Evolutionary conservation across 257 asterid species (phyloP).

Genomic region (Rehmannia glutinosa): DNA sequence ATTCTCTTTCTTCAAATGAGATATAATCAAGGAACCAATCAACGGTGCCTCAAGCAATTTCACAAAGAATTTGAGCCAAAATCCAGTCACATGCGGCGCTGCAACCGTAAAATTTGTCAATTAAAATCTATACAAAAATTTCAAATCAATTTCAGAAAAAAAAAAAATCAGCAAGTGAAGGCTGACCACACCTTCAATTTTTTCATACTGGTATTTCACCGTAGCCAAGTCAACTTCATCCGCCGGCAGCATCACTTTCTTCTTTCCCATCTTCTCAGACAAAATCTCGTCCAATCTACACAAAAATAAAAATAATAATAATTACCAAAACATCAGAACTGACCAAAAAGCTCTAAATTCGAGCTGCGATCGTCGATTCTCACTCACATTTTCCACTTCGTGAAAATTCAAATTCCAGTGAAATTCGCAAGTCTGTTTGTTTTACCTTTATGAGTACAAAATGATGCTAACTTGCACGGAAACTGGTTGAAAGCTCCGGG

Average conservation of each 20-base stretch:
- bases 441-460: neutral
- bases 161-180: neutral
- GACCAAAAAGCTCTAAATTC: neutral
- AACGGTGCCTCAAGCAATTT: constrained; percentile 57
- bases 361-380: neutral
- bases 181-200: constrained; percentile 51
- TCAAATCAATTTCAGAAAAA: neutral
- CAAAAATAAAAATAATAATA: neutral
- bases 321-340: neutral
- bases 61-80: constrained; percentile 54
- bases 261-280: constrained; percentile 55
- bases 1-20: constrained; percentile 59
- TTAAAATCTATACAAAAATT: neutral
- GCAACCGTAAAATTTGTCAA: constrained; percentile 23
- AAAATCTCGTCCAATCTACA: neutral
- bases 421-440: neutral
- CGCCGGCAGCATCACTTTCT: constrained; percentile 77
- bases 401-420: neutral
- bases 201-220: constrained; percentile 52
- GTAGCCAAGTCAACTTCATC: constrained; percentile 65
- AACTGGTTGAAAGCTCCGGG: constrained; percentile 14
- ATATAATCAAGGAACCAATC: constrained; percentile 54
- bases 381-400: constrained; percentile 6
- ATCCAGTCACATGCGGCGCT: constrained; percentile 97
- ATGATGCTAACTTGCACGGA: neutral